Evolutionary conservation across 2,329 filamentous ascomycete genomes (phyloP).

Genomic region (Sclerotinia spermophila): DNA sequence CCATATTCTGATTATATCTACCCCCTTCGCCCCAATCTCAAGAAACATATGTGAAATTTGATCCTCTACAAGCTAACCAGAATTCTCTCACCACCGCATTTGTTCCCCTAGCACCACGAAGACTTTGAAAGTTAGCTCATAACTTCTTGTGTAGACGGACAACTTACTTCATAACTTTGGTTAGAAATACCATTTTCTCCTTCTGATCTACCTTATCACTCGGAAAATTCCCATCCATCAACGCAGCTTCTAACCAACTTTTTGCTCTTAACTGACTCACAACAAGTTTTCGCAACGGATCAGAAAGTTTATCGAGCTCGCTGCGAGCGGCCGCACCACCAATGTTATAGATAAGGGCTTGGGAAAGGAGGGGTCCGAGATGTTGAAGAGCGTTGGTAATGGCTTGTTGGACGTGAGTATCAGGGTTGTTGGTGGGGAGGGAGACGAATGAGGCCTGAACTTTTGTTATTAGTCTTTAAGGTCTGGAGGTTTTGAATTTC

Average conservation of each 20-base stretch:
- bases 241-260: slow-evolving; percentile 59
- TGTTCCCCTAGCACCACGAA: slow-evolving; percentile 61
- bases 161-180: slow-evolving; percentile 60
- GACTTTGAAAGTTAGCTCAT: slow-evolving; percentile 39
- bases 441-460: slow-evolving; percentile 49
- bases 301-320: slow-evolving; percentile 67
- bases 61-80: slow-evolving; percentile 63
- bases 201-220: slow-evolving; percentile 54
- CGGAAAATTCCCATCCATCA: slow-evolving; percentile 49
- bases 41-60: slow-evolving; percentile 58
- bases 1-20: neutral
- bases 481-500: neutral
- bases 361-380: slow-evolving; percentile 58
- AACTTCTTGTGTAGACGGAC: neutral
- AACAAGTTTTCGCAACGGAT: slow-evolving; percentile 67
- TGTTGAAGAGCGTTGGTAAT: slow-evolving; percentile 51
- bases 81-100: slow-evolving; percentile 68
- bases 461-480: slow-evolving; percentile 34
- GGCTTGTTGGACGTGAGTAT: slow-evolving; percentile 25
- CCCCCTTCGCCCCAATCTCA: neutral
- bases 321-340: slow-evolving; percentile 66
- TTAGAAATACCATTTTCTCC: slow-evolving; percentile 62
- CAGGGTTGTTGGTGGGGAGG: slow-evolving; percentile 12
- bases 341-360: slow-evolving; percentile 60
- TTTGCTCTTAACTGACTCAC: slow-evolving; percentile 53